phyloP scores from a whole-genome alignment of 257 asterid species.

The Scutellaria baicalensis region DNA sequence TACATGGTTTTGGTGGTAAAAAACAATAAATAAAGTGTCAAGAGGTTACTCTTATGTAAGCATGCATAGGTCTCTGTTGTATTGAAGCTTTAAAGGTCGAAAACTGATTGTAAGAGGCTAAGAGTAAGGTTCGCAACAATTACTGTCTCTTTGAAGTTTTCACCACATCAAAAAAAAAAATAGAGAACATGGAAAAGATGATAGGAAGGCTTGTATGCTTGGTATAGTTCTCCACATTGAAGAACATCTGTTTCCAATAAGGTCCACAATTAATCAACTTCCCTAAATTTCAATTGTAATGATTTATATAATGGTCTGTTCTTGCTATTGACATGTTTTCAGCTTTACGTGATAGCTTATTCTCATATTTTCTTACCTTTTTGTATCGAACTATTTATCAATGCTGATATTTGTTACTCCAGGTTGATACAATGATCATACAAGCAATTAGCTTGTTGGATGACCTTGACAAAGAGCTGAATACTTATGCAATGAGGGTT shows the following conservation, averaged over 20 bases:
- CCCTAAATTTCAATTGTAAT: too few relatives aligned
- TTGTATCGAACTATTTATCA: neutral
- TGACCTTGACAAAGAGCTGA: conserved; percentile 90
- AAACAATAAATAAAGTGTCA: neutral
- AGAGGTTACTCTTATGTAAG: neutral
- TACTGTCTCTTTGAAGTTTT: neutral
- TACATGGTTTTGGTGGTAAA: neutral
- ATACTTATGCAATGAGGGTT: conserved; percentile 92
- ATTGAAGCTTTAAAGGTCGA: too few relatives aligned
- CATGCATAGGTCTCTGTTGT: too few relatives aligned
- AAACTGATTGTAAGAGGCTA: too few relatives aligned
- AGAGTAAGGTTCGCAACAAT: too few relatives aligned
- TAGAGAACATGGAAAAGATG: neutral
- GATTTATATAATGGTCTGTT: too few relatives aligned
- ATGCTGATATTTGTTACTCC: neutral
- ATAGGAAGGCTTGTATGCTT: neutral
- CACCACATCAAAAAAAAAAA: neutral
- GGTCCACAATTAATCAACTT: too few relatives aligned
- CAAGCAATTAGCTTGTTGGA: conserved; percentile 92
- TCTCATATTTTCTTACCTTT: too few relatives aligned
- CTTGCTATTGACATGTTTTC: too few relatives aligned
- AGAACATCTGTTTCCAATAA: neutral
- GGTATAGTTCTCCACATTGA: neutral
- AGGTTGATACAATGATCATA: conserved; percentile 93
- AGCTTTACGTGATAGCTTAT: too few relatives aligned